These are phyloP conservation scores for Prunus mongolica DNA, from an alignment of 306 rosid genomes.

Conservation along the genomic window DNA sequence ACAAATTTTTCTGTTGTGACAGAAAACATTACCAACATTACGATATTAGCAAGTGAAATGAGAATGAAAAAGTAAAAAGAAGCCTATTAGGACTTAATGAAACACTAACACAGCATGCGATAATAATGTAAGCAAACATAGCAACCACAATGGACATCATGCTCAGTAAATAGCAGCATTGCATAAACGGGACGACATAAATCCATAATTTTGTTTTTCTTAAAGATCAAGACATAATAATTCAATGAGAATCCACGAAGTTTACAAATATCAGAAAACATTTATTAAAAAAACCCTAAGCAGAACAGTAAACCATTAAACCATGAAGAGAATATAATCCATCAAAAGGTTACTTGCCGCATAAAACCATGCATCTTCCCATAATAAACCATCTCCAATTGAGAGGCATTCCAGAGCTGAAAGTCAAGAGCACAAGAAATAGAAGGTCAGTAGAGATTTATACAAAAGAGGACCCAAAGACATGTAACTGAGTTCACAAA, in stretches of 20 bases:
- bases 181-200: neutral
- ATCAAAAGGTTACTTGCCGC: slow-evolving; percentile 51
- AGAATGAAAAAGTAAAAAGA: neutral
- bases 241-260: neutral
- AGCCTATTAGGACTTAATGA: neutral
- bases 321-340: neutral
- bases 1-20: neutral
- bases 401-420: slow-evolving; percentile 99
- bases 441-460: neutral
- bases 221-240: neutral
- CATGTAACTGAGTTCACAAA: slow-evolving; percentile 4
- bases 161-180: neutral
- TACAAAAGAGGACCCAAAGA: neutral
- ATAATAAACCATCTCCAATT: slow-evolving; percentile 79
- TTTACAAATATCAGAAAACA: no score
- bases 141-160: neutral
- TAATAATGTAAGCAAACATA: neutral
- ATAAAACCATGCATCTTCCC: slow-evolving; percentile 99
- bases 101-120: neutral
- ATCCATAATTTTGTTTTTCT: neutral
- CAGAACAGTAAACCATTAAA: neutral
- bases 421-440: slow-evolving; percentile 4
- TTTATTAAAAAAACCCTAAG: neutral
- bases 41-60: neutral
- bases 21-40: neutral